Conservation (phyloP, 768 basidiomycete species). For the Podaxis carcinomalis region DNA sequence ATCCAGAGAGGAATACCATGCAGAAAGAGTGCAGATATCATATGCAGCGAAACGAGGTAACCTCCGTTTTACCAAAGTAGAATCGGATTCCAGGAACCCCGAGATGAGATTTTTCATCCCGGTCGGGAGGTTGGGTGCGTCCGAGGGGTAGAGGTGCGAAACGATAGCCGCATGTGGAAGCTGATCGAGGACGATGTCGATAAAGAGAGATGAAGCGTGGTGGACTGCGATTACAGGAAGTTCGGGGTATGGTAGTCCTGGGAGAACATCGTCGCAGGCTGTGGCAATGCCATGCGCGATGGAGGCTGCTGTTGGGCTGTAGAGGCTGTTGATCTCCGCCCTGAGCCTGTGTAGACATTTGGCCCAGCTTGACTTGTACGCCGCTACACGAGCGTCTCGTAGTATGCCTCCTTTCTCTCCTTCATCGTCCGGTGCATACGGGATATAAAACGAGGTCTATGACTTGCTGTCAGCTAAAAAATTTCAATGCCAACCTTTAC, state of each 20-base stretch:
- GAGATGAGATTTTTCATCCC: conserved; percentile 54
- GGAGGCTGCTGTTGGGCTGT: conserved; percentile 42
- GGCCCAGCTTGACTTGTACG: conserved; percentile 55
- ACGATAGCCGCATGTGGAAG: conserved; percentile 34
- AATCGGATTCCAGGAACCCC: conserved; percentile 38
- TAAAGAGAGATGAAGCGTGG: conserved; percentile 43
- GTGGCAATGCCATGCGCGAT: conserved; percentile 38
- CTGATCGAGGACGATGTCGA: conserved; percentile 42
- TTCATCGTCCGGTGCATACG: conserved; percentile 1
- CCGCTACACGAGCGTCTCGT: conserved; percentile 33
- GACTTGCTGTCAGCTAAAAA: background rate
- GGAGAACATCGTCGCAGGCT: conserved; percentile 42
- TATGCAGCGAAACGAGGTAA: conserved; percentile 48
- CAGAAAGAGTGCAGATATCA: conserved; percentile 56
- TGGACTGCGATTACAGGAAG: conserved; percentile 56
- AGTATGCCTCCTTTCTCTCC: background rate
- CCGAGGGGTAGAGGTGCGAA: conserved; percentile 52
- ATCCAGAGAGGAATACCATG: conserved; percentile 45
- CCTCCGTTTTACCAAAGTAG: conserved; percentile 27
- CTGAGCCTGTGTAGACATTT: conserved; percentile 54
- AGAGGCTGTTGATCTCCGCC: conserved; percentile 43
- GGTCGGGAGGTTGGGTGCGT: conserved; percentile 46
- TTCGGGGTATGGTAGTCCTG: conserved; percentile 56
- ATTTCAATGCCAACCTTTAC: background rate
- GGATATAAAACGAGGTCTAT: conserved; percentile 11